Percentiles rank a stretch among this genome's conserved stretches.
These are phyloP conservation scores for Echria macrotheca DNA, from an alignment of 495 filamentous ascomycete species.

Conservation along the genomic window DNA sequence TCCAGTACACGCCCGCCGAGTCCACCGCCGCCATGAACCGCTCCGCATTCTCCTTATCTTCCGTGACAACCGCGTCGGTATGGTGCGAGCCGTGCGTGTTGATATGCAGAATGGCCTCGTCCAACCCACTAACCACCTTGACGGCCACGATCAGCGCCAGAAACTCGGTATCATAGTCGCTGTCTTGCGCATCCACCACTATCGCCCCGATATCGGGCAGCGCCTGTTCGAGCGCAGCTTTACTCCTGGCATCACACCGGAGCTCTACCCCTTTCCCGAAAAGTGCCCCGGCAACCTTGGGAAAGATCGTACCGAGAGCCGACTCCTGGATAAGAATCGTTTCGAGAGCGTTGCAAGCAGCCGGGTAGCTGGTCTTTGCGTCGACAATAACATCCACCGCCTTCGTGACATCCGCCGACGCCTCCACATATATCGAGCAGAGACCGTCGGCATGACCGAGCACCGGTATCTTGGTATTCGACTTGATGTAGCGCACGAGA, in stretches of 20 bases:
- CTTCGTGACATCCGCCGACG: conserved; percentile 65
- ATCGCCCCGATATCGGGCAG: conserved; percentile 26
- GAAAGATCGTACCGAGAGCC: conserved; percentile 62
- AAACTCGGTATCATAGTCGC: conserved; percentile 86
- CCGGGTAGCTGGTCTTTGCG: conserved; percentile 88
- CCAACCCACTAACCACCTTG: conserved; percentile 63
- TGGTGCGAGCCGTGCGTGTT: conserved; percentile 90
- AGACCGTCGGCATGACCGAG: conserved; percentile 95
- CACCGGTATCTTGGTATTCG: conserved; percentile 88
- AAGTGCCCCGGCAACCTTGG: conserved; percentile 63
- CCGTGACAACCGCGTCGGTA: conserved; percentile 86
- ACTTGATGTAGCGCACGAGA: conserved; percentile 83
- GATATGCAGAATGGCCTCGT: conserved; percentile 79
- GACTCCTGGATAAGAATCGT: conserved; percentile 78
- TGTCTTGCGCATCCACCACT: conserved; percentile 57
- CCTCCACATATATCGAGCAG: conserved; percentile 82
- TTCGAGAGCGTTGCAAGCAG: conserved; percentile 93
- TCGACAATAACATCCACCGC: conserved; percentile 79
- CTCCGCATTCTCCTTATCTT: conserved; percentile 57
- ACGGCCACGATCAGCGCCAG: conserved; percentile 78
- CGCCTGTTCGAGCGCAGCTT: conserved; percentile 46
- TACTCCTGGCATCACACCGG: conserved; percentile 70
- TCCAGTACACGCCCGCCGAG: conserved; percentile 94
- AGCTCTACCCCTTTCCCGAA: conserved; percentile 73
- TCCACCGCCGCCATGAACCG: conserved; percentile 79